Conservation (phyloP, 805 yeast species). For the Suhomyces emberorum region DNA sequence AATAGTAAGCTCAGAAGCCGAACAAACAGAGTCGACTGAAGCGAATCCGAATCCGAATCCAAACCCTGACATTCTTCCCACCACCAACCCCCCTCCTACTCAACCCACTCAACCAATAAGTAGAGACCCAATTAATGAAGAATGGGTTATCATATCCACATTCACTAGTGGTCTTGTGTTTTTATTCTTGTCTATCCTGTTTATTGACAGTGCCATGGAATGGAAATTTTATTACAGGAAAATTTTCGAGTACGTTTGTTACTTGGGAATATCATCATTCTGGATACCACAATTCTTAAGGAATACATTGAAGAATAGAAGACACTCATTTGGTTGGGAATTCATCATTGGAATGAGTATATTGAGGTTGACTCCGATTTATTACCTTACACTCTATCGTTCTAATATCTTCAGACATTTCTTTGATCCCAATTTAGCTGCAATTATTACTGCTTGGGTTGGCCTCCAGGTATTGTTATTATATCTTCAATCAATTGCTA, state of each 20-base stretch:
- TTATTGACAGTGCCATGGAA: slow-evolving; percentile 48
- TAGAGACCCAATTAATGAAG: slow-evolving; percentile 9
- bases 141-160: slow-evolving; percentile 18
- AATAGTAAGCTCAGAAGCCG: slow-evolving; percentile 32
- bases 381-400: slow-evolving; percentile 52
- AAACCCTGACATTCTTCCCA: slow-evolving; percentile 4
- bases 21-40: slow-evolving; percentile 16
- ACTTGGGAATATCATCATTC: slow-evolving; percentile 58
- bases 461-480: slow-evolving; percentile 55
- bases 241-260: slow-evolving; percentile 53
- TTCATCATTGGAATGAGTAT: slow-evolving; percentile 69
- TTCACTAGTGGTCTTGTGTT: slow-evolving; percentile 26
- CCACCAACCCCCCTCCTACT: slow-evolving; percentile 43
- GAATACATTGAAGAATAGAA: slow-evolving; percentile 67
- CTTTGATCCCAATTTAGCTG: slow-evolving; percentile 50
- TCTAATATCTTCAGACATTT: slow-evolving; percentile 71
- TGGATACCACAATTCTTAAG: slow-evolving; percentile 90
- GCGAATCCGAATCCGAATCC: slow-evolving; percentile 15
- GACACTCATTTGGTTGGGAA: slow-evolving; percentile 63
- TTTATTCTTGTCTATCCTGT: slow-evolving; percentile 25
- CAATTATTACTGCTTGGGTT: slow-evolving; percentile 52
- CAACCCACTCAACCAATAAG: slow-evolving; percentile 35
- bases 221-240: slow-evolving; percentile 62
- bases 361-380: slow-evolving; percentile 61
- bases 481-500: slow-evolving; percentile 61